Evolutionary conservation across 2,329 filamentous ascomycete genomes (phyloP).

Genomic region (Sporothrix pallida): DNA sequence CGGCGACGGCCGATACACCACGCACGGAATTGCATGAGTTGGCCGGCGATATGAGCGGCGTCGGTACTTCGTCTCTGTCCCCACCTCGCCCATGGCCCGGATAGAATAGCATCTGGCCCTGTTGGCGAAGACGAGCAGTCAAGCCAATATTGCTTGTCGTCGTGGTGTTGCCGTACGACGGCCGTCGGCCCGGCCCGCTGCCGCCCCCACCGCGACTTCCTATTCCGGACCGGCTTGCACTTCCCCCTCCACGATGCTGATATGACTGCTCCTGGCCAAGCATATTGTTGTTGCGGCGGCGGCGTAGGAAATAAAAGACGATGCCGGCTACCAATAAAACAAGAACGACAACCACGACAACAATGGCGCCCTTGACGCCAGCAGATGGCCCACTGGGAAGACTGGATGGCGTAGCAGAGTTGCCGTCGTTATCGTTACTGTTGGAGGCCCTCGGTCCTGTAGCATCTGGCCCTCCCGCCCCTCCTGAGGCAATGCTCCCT

Average conservation of each 20-base stretch:
- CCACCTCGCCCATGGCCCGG: slow-evolving; percentile 35
- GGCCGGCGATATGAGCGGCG: slow-evolving; percentile 51
- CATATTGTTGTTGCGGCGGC: slow-evolving; percentile 31
- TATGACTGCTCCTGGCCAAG: slow-evolving; percentile 16
- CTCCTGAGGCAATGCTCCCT: neutral
- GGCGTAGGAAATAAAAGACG: slow-evolving; percentile 48
- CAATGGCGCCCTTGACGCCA: slow-evolving; percentile 54
- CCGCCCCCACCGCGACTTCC: neutral
- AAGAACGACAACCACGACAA: slow-evolving; percentile 50
- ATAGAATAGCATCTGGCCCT: slow-evolving; percentile 25
- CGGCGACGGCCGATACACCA: neutral
- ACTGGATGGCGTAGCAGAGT: neutral
- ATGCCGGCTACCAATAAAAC: slow-evolving; percentile 48
- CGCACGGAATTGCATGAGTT: slow-evolving; percentile 38
- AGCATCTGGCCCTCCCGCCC: neutral
- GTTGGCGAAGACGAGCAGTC: slow-evolving; percentile 35
- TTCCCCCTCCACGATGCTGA: slow-evolving; percentile 19
- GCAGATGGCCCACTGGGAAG: slow-evolving; percentile 40
- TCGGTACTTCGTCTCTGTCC: slow-evolving; percentile 45
- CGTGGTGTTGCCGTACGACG: neutral
- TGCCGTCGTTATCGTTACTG: slow-evolving; percentile 1
- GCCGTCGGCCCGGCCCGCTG: slow-evolving; percentile 8
- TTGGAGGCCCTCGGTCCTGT: neutral
- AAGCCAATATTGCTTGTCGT: slow-evolving; percentile 35
- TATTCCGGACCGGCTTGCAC: neutral